Base-by-base conservation (phyloP, 495 filamentous ascomycete species). In the Penicillium turbatum region DNA sequence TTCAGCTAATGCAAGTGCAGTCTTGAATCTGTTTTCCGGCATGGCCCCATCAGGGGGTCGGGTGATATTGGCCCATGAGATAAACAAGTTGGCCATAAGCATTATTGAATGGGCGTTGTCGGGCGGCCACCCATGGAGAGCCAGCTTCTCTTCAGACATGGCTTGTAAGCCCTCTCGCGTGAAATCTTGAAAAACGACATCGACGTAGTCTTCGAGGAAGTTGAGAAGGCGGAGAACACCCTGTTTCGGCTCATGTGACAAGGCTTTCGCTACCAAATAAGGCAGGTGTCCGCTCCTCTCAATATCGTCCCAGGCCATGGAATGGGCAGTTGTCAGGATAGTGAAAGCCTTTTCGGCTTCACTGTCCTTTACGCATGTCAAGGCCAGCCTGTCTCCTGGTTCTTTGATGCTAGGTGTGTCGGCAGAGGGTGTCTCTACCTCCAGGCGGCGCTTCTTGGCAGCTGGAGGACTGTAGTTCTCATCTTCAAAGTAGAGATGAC, bases 1-100 rank as follows among this genome's bases (percentile, higher is more conserved):
- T 10, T 51, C 16, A 6, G 35, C 21, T 31, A 17, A 1, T 13
- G 29, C 36, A 37, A 53, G 35, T 2, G 49, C 49, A 16, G n/a
- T 3, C 6, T 44, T 30, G n/a, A 53, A 10, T 5, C 29, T 3
- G 5, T 44, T n/a, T 17, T 9, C 7, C 47, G 21, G 70, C 67
- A 32, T 70, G 67, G 8, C 72, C 48, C 69, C 72, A 78, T 15
- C 3, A 17, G 41, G 41, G 2, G 29, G 8, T 6, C 27, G 26
- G 41, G 27, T 44, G 9, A 15, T 15, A 17, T 44, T 44, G 6
- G 29, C 13, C 41, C 41, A 44, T 5, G 69, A 72, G 19, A 78
- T 65, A 34, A 65, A 74, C 43, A 74, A 60, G 12, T 63, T 56
- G 2, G 65, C 64, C 6, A 67, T 57, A 2, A 67, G 65, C 66